phyloP scores from a whole-genome alignment of 805 yeast species.

The Wickerhamomyces sydowiorum region DNA sequence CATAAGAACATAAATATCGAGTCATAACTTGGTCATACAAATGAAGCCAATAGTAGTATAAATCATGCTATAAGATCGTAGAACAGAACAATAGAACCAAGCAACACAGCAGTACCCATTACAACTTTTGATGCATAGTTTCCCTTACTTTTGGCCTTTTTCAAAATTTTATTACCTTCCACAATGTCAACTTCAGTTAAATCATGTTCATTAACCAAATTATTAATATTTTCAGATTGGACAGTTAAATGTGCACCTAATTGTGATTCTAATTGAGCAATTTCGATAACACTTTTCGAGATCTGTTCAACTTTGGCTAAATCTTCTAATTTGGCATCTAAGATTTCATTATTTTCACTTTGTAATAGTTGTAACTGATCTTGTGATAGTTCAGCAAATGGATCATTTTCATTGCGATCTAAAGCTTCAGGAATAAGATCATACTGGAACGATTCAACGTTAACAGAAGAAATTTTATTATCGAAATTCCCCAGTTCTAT shows the following conservation, averaged over 20 bases:
- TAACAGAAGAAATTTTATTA: slow-evolving; percentile 7
- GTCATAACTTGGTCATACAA: neutral
- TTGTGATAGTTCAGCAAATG: slow-evolving; percentile 26
- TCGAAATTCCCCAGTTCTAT: slow-evolving; percentile 13
- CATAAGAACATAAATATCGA: no score
- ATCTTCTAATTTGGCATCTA: slow-evolving; percentile 54
- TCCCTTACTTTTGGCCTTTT: slow-evolving; percentile 61
- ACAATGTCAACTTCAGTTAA: slow-evolving; percentile 58
- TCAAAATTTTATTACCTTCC: slow-evolving; percentile 66
- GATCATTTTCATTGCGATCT: slow-evolving; percentile 16
- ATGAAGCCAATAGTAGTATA: neutral
- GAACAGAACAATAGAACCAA: slow-evolving; percentile 52
- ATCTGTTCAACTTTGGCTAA: slow-evolving; percentile 53
- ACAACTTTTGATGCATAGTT: slow-evolving; percentile 55
- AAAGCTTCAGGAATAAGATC: slow-evolving; percentile 5
- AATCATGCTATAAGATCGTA: slow-evolving; percentile 41
- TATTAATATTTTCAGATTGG: slow-evolving; percentile 66
- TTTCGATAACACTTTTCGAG: slow-evolving; percentile 62
- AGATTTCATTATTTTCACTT: slow-evolving; percentile 50
- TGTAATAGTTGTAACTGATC: slow-evolving; percentile 55
- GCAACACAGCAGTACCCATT: slow-evolving; percentile 44
- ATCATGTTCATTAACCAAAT: slow-evolving; percentile 60
- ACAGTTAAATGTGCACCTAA: slow-evolving; percentile 63
- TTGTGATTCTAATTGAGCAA: slow-evolving; percentile 70
- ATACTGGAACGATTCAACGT: slow-evolving; percentile 23